Evolutionary conservation across 108 stramenopile species (phyloP).

Genomic region (Hondaea fermentalgiana): DNA sequence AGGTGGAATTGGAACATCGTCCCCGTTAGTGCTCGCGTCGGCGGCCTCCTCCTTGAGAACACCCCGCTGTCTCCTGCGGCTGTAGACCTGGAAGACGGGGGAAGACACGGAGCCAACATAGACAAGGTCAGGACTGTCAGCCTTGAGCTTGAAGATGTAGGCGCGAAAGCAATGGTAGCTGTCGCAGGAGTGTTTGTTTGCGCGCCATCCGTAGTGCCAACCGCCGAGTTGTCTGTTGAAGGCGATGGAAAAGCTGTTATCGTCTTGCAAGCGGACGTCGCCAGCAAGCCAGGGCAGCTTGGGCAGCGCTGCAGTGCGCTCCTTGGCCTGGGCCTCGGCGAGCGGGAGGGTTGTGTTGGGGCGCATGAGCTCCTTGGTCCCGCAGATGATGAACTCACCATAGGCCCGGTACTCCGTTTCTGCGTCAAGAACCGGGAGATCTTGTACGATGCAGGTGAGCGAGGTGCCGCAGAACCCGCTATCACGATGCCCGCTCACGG

Average conservation of each 20-base stretch:
- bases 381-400: neutral
- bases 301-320: neutral
- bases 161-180: neutral
- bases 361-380: neutral
- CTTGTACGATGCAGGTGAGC: neutral
- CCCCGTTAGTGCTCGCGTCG: too few species aligned
- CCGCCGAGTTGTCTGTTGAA: neutral
- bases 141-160: neutral
- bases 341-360: neutral
- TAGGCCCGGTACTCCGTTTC: neutral
- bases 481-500: neutral
- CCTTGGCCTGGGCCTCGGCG: neutral
- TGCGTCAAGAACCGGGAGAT: neutral
- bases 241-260: neutral
- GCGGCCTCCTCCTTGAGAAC: neutral
- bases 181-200: constrained; percentile 5
- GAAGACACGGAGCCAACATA: neutral
- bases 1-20: too few species aligned
- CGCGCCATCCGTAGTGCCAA: neutral
- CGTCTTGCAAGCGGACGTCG: neutral
- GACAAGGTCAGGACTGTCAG: neutral
- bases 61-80: neutral
- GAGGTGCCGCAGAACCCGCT: neutral
- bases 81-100: neutral
- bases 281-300: neutral